Base-by-base conservation (phyloP, 148 eudicot species). In the Polygonum aviculare region DNA sequence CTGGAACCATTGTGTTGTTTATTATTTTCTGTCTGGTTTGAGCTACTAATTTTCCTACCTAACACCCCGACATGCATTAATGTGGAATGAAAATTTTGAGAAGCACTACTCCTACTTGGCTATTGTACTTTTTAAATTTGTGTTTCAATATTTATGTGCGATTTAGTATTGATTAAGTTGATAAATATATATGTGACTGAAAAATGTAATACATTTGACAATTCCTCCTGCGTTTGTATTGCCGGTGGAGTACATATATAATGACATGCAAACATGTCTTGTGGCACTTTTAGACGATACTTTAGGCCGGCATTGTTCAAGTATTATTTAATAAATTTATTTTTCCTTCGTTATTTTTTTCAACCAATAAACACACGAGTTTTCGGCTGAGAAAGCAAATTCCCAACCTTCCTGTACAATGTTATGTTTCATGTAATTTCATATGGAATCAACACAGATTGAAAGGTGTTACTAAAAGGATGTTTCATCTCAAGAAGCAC, bases 211-310 rank as follows among this genome's bases (percentile, higher is more conserved):
- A 26, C 31, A 11, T 60, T 22, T 31, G 36, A 60, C 38, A 11
- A 26, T 4, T 60, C 35, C 12, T 60, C 69, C 14, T 21, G 69
- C 12, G 31, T 60, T 31, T 60, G 4, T 26, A n/a, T 55, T 55
- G 26, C 26, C 26, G 62, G 11, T 55, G 65, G 65, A 59, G 33
- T 4, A 44, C 9, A 7, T 26, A 26, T 62, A 14, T 1, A 11
- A 3, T 36, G 71, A 65, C 71, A 65, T 65, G 71, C 71, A 65
- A 65, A 15, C 71, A 65, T 65, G 71, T 65, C 71, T 65, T 65
- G 8, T 65, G 44, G 44, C 44, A 22, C 44, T 9, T 62, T 26
- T 10, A 5, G 14, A 35, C 5, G 4, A 26, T 21, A 10, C 22
- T 26, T 3, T 65, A 33, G 41, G 71, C 71, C 44, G 40, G 71